Percentiles rank a stretch among this genome's conserved stretches.
phyloP scores from a whole-genome alignment of 1,284 basidiomycete species.

The Ganoderma meredithae region DNA sequence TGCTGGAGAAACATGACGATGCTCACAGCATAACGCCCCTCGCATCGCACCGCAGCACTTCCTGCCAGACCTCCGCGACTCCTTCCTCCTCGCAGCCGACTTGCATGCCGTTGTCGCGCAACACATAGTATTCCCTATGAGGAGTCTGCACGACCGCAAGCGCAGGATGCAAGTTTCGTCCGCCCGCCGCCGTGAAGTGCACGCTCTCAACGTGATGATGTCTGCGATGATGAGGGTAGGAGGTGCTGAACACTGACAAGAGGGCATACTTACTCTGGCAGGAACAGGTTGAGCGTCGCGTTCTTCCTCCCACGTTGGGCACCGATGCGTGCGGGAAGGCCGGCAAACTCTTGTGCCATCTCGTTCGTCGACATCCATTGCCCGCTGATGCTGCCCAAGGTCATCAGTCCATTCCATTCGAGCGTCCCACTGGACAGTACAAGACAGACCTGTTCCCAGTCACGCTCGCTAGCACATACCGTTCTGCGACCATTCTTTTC shows the following conservation, averaged over 20 bases:
- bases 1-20: background rate
- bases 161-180: slow-evolving; percentile 59
- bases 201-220: slow-evolving; percentile 81
- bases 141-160: slow-evolving; percentile 74
- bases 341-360: slow-evolving; percentile 72
- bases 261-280: slow-evolving; percentile 59
- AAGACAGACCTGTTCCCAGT: slow-evolving; percentile 65
- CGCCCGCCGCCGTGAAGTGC: slow-evolving; percentile 58
- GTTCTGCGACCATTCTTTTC: slow-evolving; percentile 59
- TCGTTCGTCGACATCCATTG: slow-evolving; percentile 65
- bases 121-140: slow-evolving; percentile 66
- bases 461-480: slow-evolving; percentile 71
- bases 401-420: background rate
- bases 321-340: slow-evolving; percentile 44
- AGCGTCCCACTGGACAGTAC: background rate
- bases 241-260: background rate
- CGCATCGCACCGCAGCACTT: slow-evolving; percentile 58
- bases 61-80: slow-evolving; percentile 65
- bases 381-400: slow-evolving; percentile 62
- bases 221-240: slow-evolving; percentile 43
- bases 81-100: slow-evolving; percentile 80
- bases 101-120: slow-evolving; percentile 78
- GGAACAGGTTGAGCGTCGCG: slow-evolving; percentile 58
- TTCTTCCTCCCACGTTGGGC: slow-evolving; percentile 17
- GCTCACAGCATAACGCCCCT: slow-evolving; percentile 18